phyloP scores from a whole-genome alignment of 805 yeast species.

The Suhomyces vadensis region DNA sequence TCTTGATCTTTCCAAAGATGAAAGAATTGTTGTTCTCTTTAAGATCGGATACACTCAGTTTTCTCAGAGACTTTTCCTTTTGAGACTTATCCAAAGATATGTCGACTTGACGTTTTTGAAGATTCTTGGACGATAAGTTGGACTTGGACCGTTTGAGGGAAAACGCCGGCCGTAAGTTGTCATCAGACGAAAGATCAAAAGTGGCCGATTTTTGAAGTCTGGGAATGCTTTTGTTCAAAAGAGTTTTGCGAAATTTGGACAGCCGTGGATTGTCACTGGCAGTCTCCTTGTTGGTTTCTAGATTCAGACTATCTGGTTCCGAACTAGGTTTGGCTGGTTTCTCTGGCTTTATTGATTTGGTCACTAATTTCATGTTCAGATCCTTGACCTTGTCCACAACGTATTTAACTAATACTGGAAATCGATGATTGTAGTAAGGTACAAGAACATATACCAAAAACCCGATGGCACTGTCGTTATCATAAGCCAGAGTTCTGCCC shows the following conservation, averaged over 20 bases:
- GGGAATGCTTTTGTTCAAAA: conserved; percentile 10
- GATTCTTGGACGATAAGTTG: conserved; percentile 37
- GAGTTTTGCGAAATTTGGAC: conserved; percentile 4
- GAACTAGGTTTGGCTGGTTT: conserved; percentile 6
- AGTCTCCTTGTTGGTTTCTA: conserved; percentile 4
- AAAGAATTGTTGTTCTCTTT: conserved; percentile 22
- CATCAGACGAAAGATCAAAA: conserved; percentile 15
- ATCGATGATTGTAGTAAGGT: conserved; percentile 51
- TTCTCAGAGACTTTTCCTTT: neutral
- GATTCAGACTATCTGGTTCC: neutral
- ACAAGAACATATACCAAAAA: conserved; percentile 53
- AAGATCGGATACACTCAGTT: neutral
- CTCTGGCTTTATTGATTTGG: conserved; percentile 8
- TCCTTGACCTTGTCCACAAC: conserved; percentile 51
- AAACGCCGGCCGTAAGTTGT: conserved; percentile 33
- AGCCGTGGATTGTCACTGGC: conserved; percentile 7
- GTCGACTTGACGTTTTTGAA: conserved; percentile 44
- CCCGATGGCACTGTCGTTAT: conserved; percentile 44
- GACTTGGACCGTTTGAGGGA: conserved; percentile 43
- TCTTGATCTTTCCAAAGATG: conserved; percentile 30
- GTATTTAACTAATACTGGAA: conserved; percentile 49
- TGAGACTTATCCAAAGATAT: conserved; percentile 20
- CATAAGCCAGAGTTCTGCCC: conserved; percentile 27
- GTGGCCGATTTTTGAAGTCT: conserved; percentile 21
- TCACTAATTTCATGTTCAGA: conserved; percentile 37